Conservation (phyloP, 2,329 filamentous ascomycete species). For the Didymella arachidicola region DNA sequence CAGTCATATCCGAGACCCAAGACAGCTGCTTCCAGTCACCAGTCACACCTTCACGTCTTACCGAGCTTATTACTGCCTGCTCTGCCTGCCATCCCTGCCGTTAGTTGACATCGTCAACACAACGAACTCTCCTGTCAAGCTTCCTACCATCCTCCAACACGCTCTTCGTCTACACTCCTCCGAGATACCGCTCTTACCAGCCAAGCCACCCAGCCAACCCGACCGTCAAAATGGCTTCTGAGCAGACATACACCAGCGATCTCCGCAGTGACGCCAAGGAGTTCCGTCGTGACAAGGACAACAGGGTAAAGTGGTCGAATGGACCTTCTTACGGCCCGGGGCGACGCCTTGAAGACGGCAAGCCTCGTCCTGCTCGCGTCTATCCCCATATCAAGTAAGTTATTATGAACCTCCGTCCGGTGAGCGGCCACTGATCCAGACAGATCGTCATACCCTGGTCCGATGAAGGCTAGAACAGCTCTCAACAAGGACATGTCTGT, state of each 20-base stretch:
- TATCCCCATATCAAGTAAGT: conserved; percentile 42
- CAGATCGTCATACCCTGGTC: conserved; percentile 35
- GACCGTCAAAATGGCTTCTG: conserved; percentile 52
- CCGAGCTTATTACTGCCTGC: conserved; percentile 40
- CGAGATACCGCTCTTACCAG: conserved; percentile 13
- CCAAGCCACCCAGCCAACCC: conserved; percentile 18
- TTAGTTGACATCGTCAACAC: conserved; percentile 25
- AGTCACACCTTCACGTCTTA: conserved; percentile 40
- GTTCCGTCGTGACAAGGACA: conserved; percentile 60
- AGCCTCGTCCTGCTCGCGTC: conserved; percentile 49
- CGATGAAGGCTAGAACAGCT: conserved; percentile 45
- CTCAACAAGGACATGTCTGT: conserved; percentile 56
- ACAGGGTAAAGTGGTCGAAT: conserved; percentile 61
- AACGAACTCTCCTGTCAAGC: conserved; percentile 7
- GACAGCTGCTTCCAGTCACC: conserved; percentile 40
- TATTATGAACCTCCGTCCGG: not conserved
- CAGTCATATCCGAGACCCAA: conserved; percentile 48
- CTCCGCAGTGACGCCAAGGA: conserved; percentile 63
- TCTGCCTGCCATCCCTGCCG: conserved; percentile 23
- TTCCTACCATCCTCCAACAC: conserved; percentile 10
- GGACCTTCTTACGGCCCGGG: conserved; percentile 53
- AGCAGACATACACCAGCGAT: conserved; percentile 60
- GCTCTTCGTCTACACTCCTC: conserved; percentile 14
- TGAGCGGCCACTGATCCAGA: conserved; percentile 6
- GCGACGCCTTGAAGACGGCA: conserved; percentile 45